Evolutionary conservation across 2,329 filamentous ascomycete species (phyloP).

Genomic region (Botrytis medusae): DNA sequence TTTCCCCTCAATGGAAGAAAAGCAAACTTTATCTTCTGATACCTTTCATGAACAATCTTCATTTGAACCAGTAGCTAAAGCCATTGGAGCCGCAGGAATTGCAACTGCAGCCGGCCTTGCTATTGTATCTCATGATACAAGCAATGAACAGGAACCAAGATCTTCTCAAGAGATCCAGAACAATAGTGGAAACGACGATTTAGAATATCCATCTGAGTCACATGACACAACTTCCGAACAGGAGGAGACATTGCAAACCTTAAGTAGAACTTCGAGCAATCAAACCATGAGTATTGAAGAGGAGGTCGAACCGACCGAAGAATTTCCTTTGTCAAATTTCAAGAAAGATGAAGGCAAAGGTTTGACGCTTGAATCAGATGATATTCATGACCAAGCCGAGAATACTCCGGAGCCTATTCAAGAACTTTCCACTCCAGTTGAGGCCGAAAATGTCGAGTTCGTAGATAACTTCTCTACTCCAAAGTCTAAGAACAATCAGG

Average conservation of each 20-base stretch:
- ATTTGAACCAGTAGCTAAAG: slow-evolving; percentile 26
- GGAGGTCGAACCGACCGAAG: slow-evolving; percentile 27
- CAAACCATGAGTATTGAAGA: slow-evolving; percentile 16
- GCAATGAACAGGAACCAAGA: slow-evolving; percentile 43
- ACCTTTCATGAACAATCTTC: slow-evolving; percentile 10
- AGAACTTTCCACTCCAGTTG: slow-evolving; percentile 8
- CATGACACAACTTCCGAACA: slow-evolving; percentile 25
- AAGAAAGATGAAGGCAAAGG: slow-evolving; percentile 40
- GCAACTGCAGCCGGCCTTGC: slow-evolving; percentile 31
- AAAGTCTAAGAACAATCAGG: slow-evolving; percentile 29
- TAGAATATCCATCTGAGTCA: slow-evolving; percentile 15
- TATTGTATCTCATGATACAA: slow-evolving; percentile 35
- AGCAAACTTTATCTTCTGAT: slow-evolving; percentile 17
- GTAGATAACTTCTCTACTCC: slow-evolving; percentile 9
- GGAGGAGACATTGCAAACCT: slow-evolving; percentile 25
- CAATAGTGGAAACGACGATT: slow-evolving; percentile 22
- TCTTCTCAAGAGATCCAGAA: slow-evolving; percentile 38
- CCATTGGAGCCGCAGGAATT: slow-evolving; percentile 26
- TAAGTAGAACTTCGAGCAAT: slow-evolving; percentile 24
- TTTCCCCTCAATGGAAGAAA: slow-evolving; percentile 15
- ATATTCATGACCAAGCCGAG: slow-evolving; percentile 12
- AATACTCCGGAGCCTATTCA: slow-evolving; percentile 14
- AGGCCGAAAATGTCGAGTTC: not conserved
- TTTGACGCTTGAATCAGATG: slow-evolving; percentile 24
- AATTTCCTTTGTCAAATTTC: slow-evolving; percentile 33